Percentiles rank a stretch among this genome's conserved stretches.
Evolutionary conservation across 352 stramenopile genomes (phyloP).

Genomic region (Pythium aquatile): DNA sequence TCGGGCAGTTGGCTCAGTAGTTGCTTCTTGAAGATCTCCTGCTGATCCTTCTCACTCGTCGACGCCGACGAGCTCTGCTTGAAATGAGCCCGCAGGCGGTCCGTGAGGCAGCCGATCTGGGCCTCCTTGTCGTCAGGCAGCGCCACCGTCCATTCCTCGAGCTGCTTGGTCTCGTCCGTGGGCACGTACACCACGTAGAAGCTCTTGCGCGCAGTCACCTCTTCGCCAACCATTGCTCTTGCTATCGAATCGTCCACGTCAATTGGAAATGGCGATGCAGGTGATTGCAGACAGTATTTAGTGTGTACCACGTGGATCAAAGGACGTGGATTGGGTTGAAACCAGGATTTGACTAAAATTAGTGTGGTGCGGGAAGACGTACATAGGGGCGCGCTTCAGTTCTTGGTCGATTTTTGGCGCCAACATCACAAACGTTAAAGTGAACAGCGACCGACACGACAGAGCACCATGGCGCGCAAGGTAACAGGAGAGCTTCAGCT

Average conservation of each 20-base stretch:
- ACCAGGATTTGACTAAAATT: not conserved
- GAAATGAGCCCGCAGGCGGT: constrained; percentile 77
- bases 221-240: constrained; percentile 53
- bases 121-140: constrained; percentile 75
- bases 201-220: constrained; percentile 42
- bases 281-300: not conserved
- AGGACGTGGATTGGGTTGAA: not conserved
- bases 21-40: constrained; percentile 83
- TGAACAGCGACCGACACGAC: not conserved
- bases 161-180: constrained; percentile 41
- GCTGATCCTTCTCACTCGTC: constrained; percentile 46
- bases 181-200: constrained; percentile 80
- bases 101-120: constrained; percentile 81
- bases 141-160: constrained; percentile 75
- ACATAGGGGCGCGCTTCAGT: not conserved
- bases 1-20: constrained; percentile 69
- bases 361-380: not conserved
- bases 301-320: not conserved
- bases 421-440: not conserved
- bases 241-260: not conserved
- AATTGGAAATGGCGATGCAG: not conserved
- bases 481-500: constrained; percentile 68
- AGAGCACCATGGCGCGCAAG: constrained; percentile 24
- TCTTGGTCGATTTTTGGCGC: constrained; percentile 4
- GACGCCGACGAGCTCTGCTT: constrained; percentile 37